Conservation (phyloP, 2,329 filamentous ascomycete genomes). For the Fusarium gaditjirri region DNA sequence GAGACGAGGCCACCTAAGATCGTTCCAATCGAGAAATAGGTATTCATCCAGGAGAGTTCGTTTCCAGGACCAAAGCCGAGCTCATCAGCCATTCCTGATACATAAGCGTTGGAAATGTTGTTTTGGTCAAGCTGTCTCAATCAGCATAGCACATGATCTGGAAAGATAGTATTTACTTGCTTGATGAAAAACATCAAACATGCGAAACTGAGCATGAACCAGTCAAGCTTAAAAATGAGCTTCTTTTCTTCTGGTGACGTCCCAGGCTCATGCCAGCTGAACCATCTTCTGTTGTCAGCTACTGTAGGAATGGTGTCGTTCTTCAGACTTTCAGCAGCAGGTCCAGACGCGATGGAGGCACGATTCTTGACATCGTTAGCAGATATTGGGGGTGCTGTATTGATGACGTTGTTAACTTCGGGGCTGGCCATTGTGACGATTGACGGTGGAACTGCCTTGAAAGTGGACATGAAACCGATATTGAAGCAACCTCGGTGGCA, state of each 20-base stretch:
- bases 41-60: slow-evolving; percentile 58
- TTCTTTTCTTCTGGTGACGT: slow-evolving; percentile 55
- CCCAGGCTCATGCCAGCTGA: slow-evolving; percentile 56
- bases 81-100: slow-evolving; percentile 59
- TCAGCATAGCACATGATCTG: background rate
- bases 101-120: slow-evolving; percentile 61
- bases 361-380: background rate
- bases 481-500: too few relatives aligned
- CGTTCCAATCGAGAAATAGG: slow-evolving; percentile 58
- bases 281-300: slow-evolving; percentile 39
- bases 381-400: background rate
- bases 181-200: slow-evolving; percentile 62
- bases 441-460: background rate
- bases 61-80: slow-evolving; percentile 55
- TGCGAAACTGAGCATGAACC: slow-evolving; percentile 52
- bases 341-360: background rate
- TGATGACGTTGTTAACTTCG: background rate
- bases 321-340: background rate
- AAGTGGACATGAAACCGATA: too few relatives aligned
- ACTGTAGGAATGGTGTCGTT: background rate
- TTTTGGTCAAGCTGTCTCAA: slow-evolving; percentile 52
- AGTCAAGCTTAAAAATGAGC: slow-evolving; percentile 61
- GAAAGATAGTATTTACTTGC: slow-evolving; percentile 19
- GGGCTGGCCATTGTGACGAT: background rate
- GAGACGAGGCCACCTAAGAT: slow-evolving; percentile 57